Percentiles rank a stretch among this genome's conserved stretches.
These are phyloP conservation scores for Trypanosoma theileri DNA, from an alignment of 208 protist genomes.

Conservation along the genomic window DNA sequence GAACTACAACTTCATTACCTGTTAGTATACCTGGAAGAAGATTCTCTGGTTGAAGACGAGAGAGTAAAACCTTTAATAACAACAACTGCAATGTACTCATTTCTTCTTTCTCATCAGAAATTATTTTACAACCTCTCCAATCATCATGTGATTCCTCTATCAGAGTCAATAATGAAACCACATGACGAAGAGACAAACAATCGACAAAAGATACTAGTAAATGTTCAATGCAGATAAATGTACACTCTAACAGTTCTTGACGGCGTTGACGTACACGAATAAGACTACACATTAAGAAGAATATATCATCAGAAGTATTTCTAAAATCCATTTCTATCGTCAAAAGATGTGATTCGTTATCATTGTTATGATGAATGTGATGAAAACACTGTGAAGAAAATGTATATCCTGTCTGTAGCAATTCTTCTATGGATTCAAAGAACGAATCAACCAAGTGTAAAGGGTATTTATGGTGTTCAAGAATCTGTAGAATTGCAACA, in stretches of 20 bases:
- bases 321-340: neutral
- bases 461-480: neutral
- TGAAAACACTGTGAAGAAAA: neutral
- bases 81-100: neutral
- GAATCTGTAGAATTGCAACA: slow-evolving; percentile 1
- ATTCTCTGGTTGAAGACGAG: neutral
- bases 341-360: neutral
- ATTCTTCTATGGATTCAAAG: slow-evolving; percentile 17
- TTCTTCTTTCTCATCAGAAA: neutral
- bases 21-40: neutral
- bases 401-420: neutral
- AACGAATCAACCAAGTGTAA: neutral
- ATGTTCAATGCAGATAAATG: neutral
- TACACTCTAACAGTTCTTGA: neutral
- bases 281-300: slow-evolving; percentile 6
- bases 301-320: slow-evolving; percentile 1
- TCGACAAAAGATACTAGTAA: neutral
- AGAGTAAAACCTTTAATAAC: neutral
- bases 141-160: neutral
- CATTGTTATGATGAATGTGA: neutral
- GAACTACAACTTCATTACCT: slow-evolving; percentile 5
- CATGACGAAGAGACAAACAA: neutral
- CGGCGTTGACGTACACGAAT: neutral
- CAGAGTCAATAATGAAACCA: neutral
- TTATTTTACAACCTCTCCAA: neutral